Percentiles rank a stretch among this genome's conserved stretches.
These are phyloP conservation scores for Leccinum uliginosum DNA, from an alignment of 768 basidiomycete species.

Conservation along the genomic window DNA sequence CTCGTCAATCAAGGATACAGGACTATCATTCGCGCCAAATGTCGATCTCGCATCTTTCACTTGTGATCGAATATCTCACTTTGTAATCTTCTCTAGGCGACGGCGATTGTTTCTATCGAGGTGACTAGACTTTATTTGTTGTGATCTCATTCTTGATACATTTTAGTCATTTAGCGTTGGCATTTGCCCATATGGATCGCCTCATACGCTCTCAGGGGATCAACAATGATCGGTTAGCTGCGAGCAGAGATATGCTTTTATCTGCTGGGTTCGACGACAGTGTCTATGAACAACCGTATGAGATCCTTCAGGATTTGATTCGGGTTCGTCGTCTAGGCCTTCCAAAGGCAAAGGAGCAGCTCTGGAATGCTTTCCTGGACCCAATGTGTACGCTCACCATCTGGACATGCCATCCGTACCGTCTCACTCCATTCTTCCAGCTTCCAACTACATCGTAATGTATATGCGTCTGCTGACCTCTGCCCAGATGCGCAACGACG, in stretches of 20 bases:
- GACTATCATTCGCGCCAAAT: conserved; percentile 66
- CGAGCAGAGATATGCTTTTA: conserved; percentile 50
- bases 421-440: conserved; percentile 28
- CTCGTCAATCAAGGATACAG: conserved; percentile 60
- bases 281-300: conserved; percentile 74
- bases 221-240: conserved; percentile 45
- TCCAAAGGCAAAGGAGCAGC: conserved; percentile 29
- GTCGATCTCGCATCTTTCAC: conserved; percentile 34
- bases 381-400: conserved; percentile 38
- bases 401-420: background rate
- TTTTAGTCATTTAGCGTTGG: conserved; percentile 54
- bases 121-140: conserved; percentile 38
- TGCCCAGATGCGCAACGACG: conserved; percentile 67
- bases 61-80: background rate
- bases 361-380: conserved; percentile 45
- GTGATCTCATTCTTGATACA: conserved; percentile 12
- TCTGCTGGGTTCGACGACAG: conserved; percentile 58
- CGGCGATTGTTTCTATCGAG: conserved; percentile 91
- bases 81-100: conserved; percentile 48
- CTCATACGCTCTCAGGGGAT: conserved; percentile 48
- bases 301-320: conserved; percentile 53
- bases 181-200: conserved; percentile 76
- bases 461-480: conserved; percentile 82
- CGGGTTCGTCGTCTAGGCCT: conserved; percentile 35
- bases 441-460: conserved; percentile 70